Evolutionary conservation across 1,284 basidiomycete species (phyloP).

Genomic region (Cryptococcus sp.): DNA sequence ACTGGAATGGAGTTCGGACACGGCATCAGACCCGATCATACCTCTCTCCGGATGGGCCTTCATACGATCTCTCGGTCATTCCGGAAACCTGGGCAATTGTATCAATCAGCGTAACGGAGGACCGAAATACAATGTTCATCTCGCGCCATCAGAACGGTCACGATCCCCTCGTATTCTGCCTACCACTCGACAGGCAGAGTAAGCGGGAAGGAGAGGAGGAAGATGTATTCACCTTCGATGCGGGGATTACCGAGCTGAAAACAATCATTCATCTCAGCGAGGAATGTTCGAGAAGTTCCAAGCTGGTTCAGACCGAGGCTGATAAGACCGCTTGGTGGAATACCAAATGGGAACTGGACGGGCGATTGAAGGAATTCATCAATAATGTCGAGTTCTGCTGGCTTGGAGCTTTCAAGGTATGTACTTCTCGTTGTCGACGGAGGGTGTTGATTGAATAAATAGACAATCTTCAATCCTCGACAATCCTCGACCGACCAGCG

Average conservation of each 20-base stretch:
- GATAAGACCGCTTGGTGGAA: conserved; percentile 73
- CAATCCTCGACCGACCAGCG: conserved; percentile 52
- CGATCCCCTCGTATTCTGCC: conserved; percentile 73
- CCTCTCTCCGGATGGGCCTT: conserved; percentile 48
- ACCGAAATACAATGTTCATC: conserved; percentile 76
- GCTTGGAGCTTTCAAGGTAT: conserved; percentile 94
- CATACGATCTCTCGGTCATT: conserved; percentile 48
- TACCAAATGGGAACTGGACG: conserved; percentile 68
- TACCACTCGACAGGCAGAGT: conserved; percentile 75
- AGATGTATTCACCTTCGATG: conserved; percentile 66
- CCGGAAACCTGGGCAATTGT: conserved; percentile 81
- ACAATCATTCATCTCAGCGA: conserved; percentile 77
- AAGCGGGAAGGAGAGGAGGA: conserved; percentile 71
- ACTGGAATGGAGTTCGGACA: conserved; percentile 59
- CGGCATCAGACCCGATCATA: conserved; percentile 51
- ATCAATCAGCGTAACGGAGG: conserved; percentile 75
- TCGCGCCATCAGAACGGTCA: conserved; percentile 66
- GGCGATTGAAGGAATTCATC: conserved; percentile 67
- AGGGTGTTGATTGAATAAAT: not conserved
- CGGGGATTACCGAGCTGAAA: conserved; percentile 67
- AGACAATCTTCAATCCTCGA: conserved; percentile 68
- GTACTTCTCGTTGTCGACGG: conserved; percentile 18
- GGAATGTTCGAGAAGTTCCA: conserved; percentile 68
- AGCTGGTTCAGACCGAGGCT: conserved; percentile 54
- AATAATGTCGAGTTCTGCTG: conserved; percentile 89